These are phyloP conservation scores for Oryza brachyantha DNA, from an alignment of 176 grass and related monocot species.

Conservation along the genomic window DNA sequence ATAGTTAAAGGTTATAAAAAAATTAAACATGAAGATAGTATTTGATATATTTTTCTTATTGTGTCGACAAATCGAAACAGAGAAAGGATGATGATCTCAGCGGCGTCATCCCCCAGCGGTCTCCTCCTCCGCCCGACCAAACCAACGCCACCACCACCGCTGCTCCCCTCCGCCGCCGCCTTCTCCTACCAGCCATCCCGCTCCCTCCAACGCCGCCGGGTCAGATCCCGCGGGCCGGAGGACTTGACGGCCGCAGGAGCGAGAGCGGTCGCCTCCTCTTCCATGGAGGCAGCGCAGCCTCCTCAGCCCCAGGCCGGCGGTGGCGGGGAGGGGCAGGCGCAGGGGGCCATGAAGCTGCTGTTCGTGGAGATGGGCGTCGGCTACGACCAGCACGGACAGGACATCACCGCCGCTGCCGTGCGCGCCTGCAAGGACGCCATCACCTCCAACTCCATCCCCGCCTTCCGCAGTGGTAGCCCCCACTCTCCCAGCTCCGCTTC, in stretches of 20 bases:
- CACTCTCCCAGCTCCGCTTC: too few species aligned
- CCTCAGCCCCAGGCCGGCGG: slow-evolving; percentile 29
- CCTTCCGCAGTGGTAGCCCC: slow-evolving; percentile 68
- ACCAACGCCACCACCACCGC: background rate
- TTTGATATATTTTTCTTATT: background rate
- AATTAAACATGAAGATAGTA: too few species aligned
- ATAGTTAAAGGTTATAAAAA: too few species aligned
- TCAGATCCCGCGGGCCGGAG: background rate
- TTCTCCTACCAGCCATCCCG: background rate
- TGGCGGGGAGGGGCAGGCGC: slow-evolving; percentile 1
- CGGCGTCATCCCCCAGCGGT: background rate
- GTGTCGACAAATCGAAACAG: background rate
- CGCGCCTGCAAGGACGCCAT: slow-evolving; percentile 92
- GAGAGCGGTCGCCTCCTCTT: background rate
- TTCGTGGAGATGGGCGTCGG: slow-evolving; percentile 99
- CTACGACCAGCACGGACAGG: slow-evolving; percentile 97
- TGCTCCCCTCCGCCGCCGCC: background rate
- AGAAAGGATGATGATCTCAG: slow-evolving; percentile 6
- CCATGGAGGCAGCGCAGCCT: slow-evolving; percentile 42
- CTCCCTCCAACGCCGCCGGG: background rate
- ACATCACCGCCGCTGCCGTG: slow-evolving; percentile 81
- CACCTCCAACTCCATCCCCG: slow-evolving; percentile 95
- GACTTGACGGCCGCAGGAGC: background rate
- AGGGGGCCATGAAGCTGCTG: slow-evolving; percentile 60
- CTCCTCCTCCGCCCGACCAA: background rate